Conservation (phyloP, 2,329 filamentous ascomycete species). For the Neurospora crassa region DNA sequence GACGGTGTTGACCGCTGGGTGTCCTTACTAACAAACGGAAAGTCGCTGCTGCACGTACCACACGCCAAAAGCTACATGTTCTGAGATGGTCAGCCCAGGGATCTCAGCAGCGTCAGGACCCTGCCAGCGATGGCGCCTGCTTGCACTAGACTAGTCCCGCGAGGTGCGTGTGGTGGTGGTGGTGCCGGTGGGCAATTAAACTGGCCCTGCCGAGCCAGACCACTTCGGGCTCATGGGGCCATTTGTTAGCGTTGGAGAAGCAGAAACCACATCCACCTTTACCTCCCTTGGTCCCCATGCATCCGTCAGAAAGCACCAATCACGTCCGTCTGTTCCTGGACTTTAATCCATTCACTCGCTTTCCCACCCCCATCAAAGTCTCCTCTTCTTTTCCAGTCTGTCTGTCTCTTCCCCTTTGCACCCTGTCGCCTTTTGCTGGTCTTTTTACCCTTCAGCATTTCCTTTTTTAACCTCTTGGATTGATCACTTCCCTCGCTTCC, state of each 20-base stretch:
- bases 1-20: neutral
- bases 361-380: neutral
- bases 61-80: neutral
- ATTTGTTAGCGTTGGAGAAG: neutral
- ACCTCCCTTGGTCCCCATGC: neutral
- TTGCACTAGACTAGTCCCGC: neutral
- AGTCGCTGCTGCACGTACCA: neutral
- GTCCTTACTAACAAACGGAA: neutral
- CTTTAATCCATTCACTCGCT: neutral
- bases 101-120: neutral
- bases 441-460: neutral
- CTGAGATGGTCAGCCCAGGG: neutral
- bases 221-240: neutral
- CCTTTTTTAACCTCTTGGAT: conserved; percentile 3
- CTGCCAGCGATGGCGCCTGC: conserved; percentile 4
- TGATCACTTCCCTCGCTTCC: conserved; percentile 10
- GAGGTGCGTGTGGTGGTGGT: no score
- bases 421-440: neutral
- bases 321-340: neutral
- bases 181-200: conserved; percentile 8
- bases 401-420: neutral
- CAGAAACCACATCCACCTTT: neutral
- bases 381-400: neutral
- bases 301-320: neutral
- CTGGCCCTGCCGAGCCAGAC: conserved; percentile 7